Base-by-base conservation (phyloP, 2,329 filamentous ascomycete genomes). In the Fusarium palustre region DNA sequence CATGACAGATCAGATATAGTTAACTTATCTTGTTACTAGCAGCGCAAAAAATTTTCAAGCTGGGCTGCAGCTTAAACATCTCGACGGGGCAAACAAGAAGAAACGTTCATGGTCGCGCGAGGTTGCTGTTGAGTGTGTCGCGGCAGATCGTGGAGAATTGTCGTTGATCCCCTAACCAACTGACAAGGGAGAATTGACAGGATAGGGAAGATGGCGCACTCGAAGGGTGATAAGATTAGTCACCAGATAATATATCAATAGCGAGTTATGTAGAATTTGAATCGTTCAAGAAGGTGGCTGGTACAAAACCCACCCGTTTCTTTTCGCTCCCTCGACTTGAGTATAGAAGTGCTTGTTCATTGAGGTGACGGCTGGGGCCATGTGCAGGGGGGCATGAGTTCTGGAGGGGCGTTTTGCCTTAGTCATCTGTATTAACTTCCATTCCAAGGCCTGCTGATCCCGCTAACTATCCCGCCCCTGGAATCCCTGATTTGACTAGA, bases 31-130 rank as follows among this genome's bases (percentile, higher is more conserved):
- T 61, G 33, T 59, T 55, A 67, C 48, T 56, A 49, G 41, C 58
- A 62, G 54, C 49, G 60, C 65, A 63, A 65, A 59, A 24, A 33
- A 55, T 49, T 64, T 25, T 52, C 67, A 42, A 56, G 31, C 57
- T 59, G 45, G 52, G 34, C n/a, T 55, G 65, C 58, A 66, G 47
- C 61, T 74, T 55, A 74, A 62, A 55, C 73, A 75, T 73, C 57
- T 68, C 66, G 70, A 66, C 70, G 54, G 49, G 59, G 30, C 48
- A 61, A 30, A 60, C 55, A 46, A 41, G 57, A 62, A 34, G 58
- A 54, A 45, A 24, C 46, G 58, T 50, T 68, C 69, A 75, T 75
- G 60, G 48, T 66, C 71, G 64, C 62, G 71, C 70, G 67, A 69
- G 52, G 62, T 64, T 53, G 69, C 28, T 50, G 58, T 50, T 24